A percentile compares a stretch with the other conserved stretches of the same genome.
Evolutionary conservation across 805 yeast genomes (phyloP).

Genomic region (Candida maesae): DNA sequence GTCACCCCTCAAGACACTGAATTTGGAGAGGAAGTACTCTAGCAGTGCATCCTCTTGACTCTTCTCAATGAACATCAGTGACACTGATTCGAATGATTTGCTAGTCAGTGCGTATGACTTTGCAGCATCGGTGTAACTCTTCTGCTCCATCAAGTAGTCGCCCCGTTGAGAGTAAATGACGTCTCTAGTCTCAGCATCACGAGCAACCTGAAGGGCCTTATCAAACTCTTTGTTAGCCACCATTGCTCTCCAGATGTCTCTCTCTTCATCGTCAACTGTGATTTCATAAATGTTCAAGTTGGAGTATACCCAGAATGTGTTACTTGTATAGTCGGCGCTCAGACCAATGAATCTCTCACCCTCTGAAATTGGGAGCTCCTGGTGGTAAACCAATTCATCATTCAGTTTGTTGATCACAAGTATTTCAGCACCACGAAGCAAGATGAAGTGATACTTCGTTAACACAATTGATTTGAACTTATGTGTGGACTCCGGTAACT

Average conservation of each 20-base stretch:
- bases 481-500: slow-evolving; percentile 34
- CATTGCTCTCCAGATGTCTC: slow-evolving; percentile 69
- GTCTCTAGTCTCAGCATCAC: slow-evolving; percentile 40
- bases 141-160: slow-evolving; percentile 36
- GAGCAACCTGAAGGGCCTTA: slow-evolving; percentile 50
- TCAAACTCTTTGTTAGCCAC: slow-evolving; percentile 53
- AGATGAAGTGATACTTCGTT: slow-evolving; percentile 51
- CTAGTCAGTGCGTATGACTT: slow-evolving; percentile 56
- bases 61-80: slow-evolving; percentile 49
- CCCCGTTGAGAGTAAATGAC: slow-evolving; percentile 54
- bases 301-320: slow-evolving; percentile 79
- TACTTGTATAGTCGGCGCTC: slow-evolving; percentile 42
- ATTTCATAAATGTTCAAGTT: slow-evolving; percentile 63
- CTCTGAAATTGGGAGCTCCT: slow-evolving; percentile 33
- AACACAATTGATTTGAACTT: slow-evolving; percentile 39
- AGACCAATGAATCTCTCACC: slow-evolving; percentile 42
- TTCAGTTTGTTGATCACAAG: slow-evolving; percentile 49
- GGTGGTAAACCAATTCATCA: slow-evolving; percentile 42
- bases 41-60: slow-evolving; percentile 41
- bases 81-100: slow-evolving; percentile 65
- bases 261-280: slow-evolving; percentile 61
- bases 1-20: slow-evolving; percentile 30
- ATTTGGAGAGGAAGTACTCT: slow-evolving; percentile 41
- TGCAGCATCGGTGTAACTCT: slow-evolving; percentile 42
- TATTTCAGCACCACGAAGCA: slow-evolving; percentile 41